Evolutionary conservation across 345 rosid species (phyloP).

Genomic region (Populus euphratica): DNA sequence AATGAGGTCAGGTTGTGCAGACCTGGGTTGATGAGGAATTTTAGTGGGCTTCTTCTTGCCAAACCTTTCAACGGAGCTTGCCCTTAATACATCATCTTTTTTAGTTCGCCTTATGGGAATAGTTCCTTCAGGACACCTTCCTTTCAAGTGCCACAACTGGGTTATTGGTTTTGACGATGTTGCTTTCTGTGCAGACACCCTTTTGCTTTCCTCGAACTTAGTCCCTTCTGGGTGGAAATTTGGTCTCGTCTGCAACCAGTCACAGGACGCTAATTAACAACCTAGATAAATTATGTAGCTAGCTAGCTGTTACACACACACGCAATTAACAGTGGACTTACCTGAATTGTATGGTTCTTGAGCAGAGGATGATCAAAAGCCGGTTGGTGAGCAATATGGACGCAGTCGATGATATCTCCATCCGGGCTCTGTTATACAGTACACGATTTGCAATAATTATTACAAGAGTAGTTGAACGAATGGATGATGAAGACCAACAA

Average conservation of each 20-base stretch:
- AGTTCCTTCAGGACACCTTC: slow-evolving; percentile 70
- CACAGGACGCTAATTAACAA: background rate
- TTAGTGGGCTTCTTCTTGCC: slow-evolving; percentile 80
- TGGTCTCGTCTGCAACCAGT: slow-evolving; percentile 63
- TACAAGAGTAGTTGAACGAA: too few relatives aligned
- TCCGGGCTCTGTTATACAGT: slow-evolving; percentile 34
- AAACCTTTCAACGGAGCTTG: slow-evolving; percentile 79
- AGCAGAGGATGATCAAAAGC: slow-evolving; percentile 93
- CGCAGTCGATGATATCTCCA: slow-evolving; percentile 84
- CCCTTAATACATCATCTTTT: slow-evolving; percentile 74
- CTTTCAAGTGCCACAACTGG: slow-evolving; percentile 85
- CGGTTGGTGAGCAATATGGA: slow-evolving; percentile 71
- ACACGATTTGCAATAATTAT: too few relatives aligned
- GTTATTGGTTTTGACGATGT: slow-evolving; percentile 36
- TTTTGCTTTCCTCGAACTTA: slow-evolving; percentile 54
- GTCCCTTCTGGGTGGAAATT: slow-evolving; percentile 67
- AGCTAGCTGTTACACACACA: too few relatives aligned
- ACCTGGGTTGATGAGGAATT: slow-evolving; percentile 65
- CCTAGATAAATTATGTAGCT: too few relatives aligned
- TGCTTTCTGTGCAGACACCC: slow-evolving; percentile 34
- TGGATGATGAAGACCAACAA: background rate
- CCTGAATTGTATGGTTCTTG: slow-evolving; percentile 89
- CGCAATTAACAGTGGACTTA: background rate
- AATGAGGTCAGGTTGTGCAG: slow-evolving; percentile 77
- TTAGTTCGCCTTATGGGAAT: slow-evolving; percentile 84